Conservation (phyloP, 495 filamentous ascomycete species). For the Cercophora samala region DNA sequence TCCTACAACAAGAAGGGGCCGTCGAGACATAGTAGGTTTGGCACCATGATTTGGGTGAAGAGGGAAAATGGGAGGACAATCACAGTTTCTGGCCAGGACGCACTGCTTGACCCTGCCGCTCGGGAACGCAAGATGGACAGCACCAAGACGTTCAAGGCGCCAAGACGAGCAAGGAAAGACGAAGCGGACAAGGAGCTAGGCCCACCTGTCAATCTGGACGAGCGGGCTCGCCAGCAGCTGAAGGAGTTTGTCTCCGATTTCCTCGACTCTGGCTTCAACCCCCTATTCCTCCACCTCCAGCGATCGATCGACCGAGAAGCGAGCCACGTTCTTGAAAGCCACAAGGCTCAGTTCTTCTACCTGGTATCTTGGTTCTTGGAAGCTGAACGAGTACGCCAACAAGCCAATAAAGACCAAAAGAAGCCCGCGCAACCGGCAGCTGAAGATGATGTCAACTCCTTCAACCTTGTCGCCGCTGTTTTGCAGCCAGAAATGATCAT, state of each 20-base stretch:
- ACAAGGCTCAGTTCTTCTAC: conserved; percentile 85
- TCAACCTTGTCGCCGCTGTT: conserved; percentile 80
- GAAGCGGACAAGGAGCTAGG: conserved; percentile 73
- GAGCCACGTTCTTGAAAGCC: conserved; percentile 70
- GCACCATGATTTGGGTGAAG: conserved; percentile 97
- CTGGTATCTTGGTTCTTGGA: conserved; percentile 91
- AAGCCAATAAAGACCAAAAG: conserved; percentile 47
- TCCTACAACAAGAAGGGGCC: conserved; percentile 76
- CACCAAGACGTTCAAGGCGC: conserved; percentile 84
- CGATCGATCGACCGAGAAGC: conserved; percentile 90
- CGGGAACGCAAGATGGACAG: conserved; percentile 86
- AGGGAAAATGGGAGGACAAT: conserved; percentile 75
- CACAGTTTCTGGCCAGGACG: conserved; percentile 83
- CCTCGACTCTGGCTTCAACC: conserved; percentile 92
- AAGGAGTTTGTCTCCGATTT: conserved; percentile 88
- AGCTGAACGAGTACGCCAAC: conserved; percentile 76
- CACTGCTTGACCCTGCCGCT: conserved; percentile 67
- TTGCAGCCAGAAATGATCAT: conserved; percentile 92
- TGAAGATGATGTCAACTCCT: conserved; percentile 66
- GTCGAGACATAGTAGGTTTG: conserved; percentile 89
- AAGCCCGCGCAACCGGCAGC: conserved; percentile 27
- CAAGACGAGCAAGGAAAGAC: conserved; percentile 60
- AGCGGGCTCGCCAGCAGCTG: conserved; percentile 66
- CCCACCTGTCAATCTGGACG: conserved; percentile 62
- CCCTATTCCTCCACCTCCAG: conserved; percentile 79